Base-by-base conservation (phyloP, 371 early-diverging fungal species). In the Circinella minor region DNA sequence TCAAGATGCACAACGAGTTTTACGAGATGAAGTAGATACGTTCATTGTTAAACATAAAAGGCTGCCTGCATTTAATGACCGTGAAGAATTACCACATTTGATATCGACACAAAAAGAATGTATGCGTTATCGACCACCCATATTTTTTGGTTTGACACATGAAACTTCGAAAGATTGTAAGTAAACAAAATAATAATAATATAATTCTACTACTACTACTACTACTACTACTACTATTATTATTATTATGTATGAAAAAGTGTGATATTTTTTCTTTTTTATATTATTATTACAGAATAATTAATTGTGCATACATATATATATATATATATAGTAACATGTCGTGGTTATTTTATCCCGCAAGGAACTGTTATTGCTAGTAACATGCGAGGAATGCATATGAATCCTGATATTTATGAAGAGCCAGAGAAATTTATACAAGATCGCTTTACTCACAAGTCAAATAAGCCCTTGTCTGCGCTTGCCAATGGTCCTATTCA, bases 21-120 rank as follows among this genome's bases (percentile, higher is more conserved):
- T 74, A 4, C 47, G n/a, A 0, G 38, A 27, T 4, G 71, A 71
- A 59, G n/a, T 74, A 15, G 71, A 71, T 60, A 37, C 17, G 6
- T 74, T 71, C 49, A 66, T 66, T 11, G 8, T 55, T 10, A 57
- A 55, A 20, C 43, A 77, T 37, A 20, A 38, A 6, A 10, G 69
- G 18, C 37, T 77, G 13, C 77, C 77, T 17, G 60, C 36, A 4
- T 77, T 69, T 54, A 27, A 59, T 14, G 67, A 71, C 4, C 65
- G 72, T 38, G 70, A 72, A n/a, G 9, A 46, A 0, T 55, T 72
- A 27, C 76, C 70, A 34, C 65, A 64, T 46, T 43, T 61, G 49
- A 46, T 62, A 13, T 69, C 70, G 13, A 65, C 63, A 0, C 70
- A 70, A 51, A 72, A 68, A 48, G 76, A 76, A 39, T 67, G 72